A percentile compares a stretch with the other conserved stretches of the same genome.
phyloP scores from a whole-genome alignment of 371 early-diverging fungal species.

The Umbelopsis sp. region DNA sequence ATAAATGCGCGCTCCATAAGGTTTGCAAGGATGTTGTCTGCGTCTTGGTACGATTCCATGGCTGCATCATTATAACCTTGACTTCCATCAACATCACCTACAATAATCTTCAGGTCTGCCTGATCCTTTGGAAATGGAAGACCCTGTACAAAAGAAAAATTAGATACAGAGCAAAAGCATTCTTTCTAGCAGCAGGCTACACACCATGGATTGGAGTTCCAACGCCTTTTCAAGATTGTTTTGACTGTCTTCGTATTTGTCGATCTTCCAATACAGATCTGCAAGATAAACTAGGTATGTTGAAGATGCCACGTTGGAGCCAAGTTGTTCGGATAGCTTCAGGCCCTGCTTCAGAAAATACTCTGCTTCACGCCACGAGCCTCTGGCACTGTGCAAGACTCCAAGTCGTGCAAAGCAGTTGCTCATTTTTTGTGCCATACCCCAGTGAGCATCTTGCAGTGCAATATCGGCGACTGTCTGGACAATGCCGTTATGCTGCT shows the following conservation, averaged over 20 bases:
- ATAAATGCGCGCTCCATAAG: conserved; percentile 52
- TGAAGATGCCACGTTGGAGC: conserved; percentile 46
- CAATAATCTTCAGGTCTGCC: conserved; percentile 34
- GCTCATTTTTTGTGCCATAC: conserved; percentile 46
- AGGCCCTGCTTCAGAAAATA: conserved; percentile 68
- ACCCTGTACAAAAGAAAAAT: not conserved
- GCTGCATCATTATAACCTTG: conserved; percentile 45
- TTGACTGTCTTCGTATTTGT: conserved; percentile 47
- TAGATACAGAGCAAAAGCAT: not conserved
- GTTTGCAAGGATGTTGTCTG: conserved; percentile 46
- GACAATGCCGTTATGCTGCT: conserved; percentile 18
- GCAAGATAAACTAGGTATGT: conserved; percentile 54
- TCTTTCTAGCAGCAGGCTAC: not conserved
- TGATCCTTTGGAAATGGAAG: conserved; percentile 25
- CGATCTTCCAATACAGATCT: conserved; percentile 57
- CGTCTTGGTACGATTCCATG: conserved; percentile 42
- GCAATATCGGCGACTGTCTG: conserved; percentile 23
- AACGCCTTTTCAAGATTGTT: conserved; percentile 31
- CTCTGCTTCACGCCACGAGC: conserved; percentile 70
- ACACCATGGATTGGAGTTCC: conserved; percentile 29
- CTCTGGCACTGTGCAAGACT: conserved; percentile 58
- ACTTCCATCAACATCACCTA: conserved; percentile 50
- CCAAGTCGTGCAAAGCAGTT: conserved; percentile 57
- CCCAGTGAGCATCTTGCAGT: conserved; percentile 48
- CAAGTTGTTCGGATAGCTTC: conserved; percentile 52